A percentile compares a stretch with the other conserved stretches of the same genome.
phyloP scores from a whole-genome alignment of 768 basidiomycete species.

The Gyrodon lividus region DNA sequence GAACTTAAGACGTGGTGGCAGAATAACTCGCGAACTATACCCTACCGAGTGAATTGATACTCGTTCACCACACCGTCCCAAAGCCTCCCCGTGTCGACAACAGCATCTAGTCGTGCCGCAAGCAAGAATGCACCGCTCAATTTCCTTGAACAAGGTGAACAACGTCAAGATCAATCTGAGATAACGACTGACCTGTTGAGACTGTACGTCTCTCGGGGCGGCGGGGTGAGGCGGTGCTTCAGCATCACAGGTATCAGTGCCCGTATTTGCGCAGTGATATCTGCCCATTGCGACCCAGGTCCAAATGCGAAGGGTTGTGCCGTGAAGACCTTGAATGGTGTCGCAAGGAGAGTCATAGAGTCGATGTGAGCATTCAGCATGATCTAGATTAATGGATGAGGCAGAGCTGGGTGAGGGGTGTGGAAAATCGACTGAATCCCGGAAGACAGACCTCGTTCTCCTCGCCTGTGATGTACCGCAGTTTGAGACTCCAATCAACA shows the following conservation, averaged over 20 bases:
- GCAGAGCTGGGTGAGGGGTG: background rate
- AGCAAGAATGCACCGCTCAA: conserved; percentile 80
- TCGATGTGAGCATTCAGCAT: conserved; percentile 88
- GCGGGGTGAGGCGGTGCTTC: conserved; percentile 82
- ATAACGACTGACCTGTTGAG: conserved; percentile 66
- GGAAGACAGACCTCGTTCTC: conserved; percentile 66
- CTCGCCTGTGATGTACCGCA: conserved; percentile 89
- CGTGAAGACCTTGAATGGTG: conserved; percentile 71
- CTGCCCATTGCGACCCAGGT: conserved; percentile 57
- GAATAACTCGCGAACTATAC: too few relatives aligned
- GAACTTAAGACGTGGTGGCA: too few relatives aligned
- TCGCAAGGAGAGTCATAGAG: conserved; percentile 82
- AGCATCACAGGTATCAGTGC: conserved; percentile 89
- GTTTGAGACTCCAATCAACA: conserved; percentile 66
- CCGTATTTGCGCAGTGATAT: conserved; percentile 76
- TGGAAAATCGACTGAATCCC: background rate
- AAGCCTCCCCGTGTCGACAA: conserved; percentile 66
- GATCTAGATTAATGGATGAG: conserved; percentile 31
- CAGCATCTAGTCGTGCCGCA: conserved; percentile 71
- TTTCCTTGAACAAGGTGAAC: conserved; percentile 45
- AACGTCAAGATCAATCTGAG: background rate
- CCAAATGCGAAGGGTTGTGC: conserved; percentile 82
- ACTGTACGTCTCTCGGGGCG: conserved; percentile 92
- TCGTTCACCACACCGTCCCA: conserved; percentile 68
- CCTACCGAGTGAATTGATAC: conserved; percentile 17